Base-by-base conservation (phyloP, 257 asterid species). In the Petrea volubilis region DNA sequence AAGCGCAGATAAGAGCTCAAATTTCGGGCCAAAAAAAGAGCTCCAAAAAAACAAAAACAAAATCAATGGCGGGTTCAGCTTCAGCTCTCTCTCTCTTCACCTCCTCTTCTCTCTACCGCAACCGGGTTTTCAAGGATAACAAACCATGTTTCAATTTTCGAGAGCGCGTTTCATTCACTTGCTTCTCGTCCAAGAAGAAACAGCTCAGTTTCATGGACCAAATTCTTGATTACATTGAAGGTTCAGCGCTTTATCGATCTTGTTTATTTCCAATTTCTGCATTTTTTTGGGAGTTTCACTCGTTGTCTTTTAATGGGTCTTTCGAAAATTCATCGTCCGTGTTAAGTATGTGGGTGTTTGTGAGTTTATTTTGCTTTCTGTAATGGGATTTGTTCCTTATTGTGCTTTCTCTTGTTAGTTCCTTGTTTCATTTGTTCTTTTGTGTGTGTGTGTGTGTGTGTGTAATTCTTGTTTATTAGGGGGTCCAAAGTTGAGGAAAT, bases 401-500 rank as follows among this genome's bases (percentile, higher is more conserved):
- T 21, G 24, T 17, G 13, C 3, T 29, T 28, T 3, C 21, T 29
- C 10, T 9, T 59, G 8, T n/a, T 18, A 17, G 28, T 15, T 59
- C 14, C 20, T 44, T 44, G 14, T 2, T 44, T 14, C 17, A 13
- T 44, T 44, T n/a, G 47, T 59, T n/a, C n/a, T n/a, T n/a, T n/a
- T 34, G 46, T n/a, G 24, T 29, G 29, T 47, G 60, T 12, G 34
- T 66, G 31, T 64, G n/a, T 40, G 23, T 23, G 27, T 3, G 27
- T 31, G 47, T 18, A 56, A 23, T 34, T 71, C 18, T 59, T 58
- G 21, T 31, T 38, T n/a, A n/a, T n/a, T 38, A 91, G 98, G 98
- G 20, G 98, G 98, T 74, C 98, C 97, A n/a, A 94, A 94, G 87
- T 87, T 94, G 60, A 85, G 98, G 87, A 94, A 88, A 80, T 94